These are phyloP conservation scores for Aegilops speltoides DNA, from an alignment of 176 grass and related monocot genomes.

Conservation along the genomic window DNA sequence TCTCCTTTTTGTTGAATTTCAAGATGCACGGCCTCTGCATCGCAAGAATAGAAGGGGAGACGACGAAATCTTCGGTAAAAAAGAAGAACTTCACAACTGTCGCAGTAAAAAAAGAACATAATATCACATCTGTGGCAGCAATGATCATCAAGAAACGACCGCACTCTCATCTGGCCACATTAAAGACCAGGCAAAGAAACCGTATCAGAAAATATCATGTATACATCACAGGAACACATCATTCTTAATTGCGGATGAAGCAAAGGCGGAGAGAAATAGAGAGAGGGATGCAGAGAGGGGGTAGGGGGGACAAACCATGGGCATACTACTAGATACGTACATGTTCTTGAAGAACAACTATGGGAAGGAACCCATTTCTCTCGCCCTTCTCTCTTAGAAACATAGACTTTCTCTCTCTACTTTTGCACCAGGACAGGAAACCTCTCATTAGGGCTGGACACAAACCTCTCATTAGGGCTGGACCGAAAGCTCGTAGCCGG, in stretches of 20 bases:
- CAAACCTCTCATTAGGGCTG: too few species aligned
- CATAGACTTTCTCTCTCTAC: too few species aligned
- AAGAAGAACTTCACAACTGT: neutral
- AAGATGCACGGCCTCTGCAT: neutral
- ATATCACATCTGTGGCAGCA: neutral
- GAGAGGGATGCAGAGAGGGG: too few species aligned
- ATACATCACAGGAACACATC: constrained; percentile 27
- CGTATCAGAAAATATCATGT: neutral
- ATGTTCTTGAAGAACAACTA: too few species aligned
- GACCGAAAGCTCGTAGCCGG: too few species aligned
- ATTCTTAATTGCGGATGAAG: constrained; percentile 48
- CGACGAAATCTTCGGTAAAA: neutral
- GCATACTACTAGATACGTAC: too few species aligned
- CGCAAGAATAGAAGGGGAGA: neutral
- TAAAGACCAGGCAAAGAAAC: neutral
- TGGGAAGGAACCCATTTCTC: too few species aligned
- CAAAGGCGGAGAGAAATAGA: constrained; percentile 23
- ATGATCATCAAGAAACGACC: neutral
- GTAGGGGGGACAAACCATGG: too few species aligned
- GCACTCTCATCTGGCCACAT: constrained; percentile 16
- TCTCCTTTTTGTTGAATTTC: neutral
- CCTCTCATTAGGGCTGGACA: too few species aligned
- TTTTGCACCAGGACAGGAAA: too few species aligned
- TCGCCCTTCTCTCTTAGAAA: too few species aligned
- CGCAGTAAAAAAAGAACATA: too few species aligned